Percentiles rank a stretch among this genome's conserved stretches.
Evolutionary conservation across 2,329 filamentous ascomycete genomes (phyloP).

Genomic region (Aureobasidium sp.): DNA sequence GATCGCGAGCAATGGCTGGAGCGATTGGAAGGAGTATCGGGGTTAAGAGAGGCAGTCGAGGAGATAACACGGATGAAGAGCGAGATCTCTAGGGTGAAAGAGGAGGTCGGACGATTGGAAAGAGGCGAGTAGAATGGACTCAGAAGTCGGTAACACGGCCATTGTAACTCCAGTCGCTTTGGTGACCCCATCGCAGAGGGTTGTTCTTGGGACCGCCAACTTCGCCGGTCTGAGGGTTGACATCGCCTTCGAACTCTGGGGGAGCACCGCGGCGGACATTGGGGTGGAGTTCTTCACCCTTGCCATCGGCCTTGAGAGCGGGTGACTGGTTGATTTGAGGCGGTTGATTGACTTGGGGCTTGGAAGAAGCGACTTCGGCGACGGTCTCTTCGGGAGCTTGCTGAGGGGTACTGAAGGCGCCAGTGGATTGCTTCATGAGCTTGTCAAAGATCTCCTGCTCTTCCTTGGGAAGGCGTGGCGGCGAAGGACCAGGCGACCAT

Average conservation of each 20-base stretch:
- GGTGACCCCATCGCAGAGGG: slow-evolving; percentile 75
- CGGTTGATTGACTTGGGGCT: slow-evolving; percentile 22
- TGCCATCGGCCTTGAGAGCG: slow-evolving; percentile 45
- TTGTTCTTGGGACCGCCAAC: slow-evolving; percentile 97
- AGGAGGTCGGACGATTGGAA: slow-evolving; percentile 28
- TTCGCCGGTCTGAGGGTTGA: slow-evolving; percentile 90
- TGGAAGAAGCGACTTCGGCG: slow-evolving; percentile 22
- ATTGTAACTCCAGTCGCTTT: slow-evolving; percentile 86
- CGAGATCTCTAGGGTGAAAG: slow-evolving; percentile 30
- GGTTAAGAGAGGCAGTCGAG: slow-evolving; percentile 5
- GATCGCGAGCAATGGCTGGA: slow-evolving; percentile 13
- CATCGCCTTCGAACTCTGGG: slow-evolving; percentile 88
- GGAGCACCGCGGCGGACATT: slow-evolving; percentile 68
- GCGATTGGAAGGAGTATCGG: neutral
- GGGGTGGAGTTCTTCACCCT: slow-evolving; percentile 60
- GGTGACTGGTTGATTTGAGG: slow-evolving; percentile 31
- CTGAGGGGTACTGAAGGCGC: slow-evolving; percentile 63
- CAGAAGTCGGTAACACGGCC: slow-evolving; percentile 88
- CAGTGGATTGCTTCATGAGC: slow-evolving; percentile 71
- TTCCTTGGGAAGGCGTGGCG: slow-evolving; percentile 78
- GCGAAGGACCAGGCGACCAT: slow-evolving; percentile 52
- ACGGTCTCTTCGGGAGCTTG: slow-evolving; percentile 32
- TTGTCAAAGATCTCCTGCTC: slow-evolving; percentile 87
- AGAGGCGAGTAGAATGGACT: slow-evolving; percentile 18
- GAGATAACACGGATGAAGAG: slow-evolving; percentile 20